Evolutionary conservation across 108 stramenopile species (phyloP), one percentile per base, ranked within the genome.

Genomic region (Aureococcus anophagefferens): DNA sequence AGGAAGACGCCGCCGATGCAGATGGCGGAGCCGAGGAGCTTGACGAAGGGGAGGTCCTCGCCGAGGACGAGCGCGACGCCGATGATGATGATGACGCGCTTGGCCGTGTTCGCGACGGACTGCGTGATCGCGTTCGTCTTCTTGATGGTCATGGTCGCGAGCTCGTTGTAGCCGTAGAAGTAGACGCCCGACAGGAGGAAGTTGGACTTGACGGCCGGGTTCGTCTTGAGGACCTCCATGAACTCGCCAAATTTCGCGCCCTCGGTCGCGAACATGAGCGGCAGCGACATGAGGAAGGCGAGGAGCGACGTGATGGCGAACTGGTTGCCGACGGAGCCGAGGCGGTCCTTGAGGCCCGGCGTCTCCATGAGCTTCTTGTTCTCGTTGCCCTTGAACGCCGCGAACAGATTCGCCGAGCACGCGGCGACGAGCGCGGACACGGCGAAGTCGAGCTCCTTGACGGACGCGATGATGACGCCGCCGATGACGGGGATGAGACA

Each of bases 301-400:
- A 94, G 67, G 65, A 94, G 87, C 72, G 85, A 81, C 63, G 91
- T 94, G 46, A 94, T 72, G 51, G 91, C 91, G 68, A 94, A 94
- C 75, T 92, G 93, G 87, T 94, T 94, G 66, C 93, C 93, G 69
- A 94, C 85, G 45, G 81, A 79, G 69, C 93, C 93, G 70, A 94
- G 76, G 45, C 93, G 89, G 34, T 94, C 93, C 85, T 89, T 90
- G 32, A 92, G 66, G 66, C 93, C 93, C 31, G 73, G 73, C 17
- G 93, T 91, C 65, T 90, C 90, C 93, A 94, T 94, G 71, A 94
- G 81, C 75, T 94, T 94, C 82, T 94, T 94, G 86, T 91, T 94
- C 72, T 94, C 93, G 78, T 92, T 92, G 72, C 93, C 93, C 84
- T 88, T 88, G 77, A 94, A 81, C 62, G 93, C 90, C 37, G 93